Evolutionary conservation across 73 alveolate genomes (phyloP).

Genomic region (Blepharisma japonicum): DNA sequence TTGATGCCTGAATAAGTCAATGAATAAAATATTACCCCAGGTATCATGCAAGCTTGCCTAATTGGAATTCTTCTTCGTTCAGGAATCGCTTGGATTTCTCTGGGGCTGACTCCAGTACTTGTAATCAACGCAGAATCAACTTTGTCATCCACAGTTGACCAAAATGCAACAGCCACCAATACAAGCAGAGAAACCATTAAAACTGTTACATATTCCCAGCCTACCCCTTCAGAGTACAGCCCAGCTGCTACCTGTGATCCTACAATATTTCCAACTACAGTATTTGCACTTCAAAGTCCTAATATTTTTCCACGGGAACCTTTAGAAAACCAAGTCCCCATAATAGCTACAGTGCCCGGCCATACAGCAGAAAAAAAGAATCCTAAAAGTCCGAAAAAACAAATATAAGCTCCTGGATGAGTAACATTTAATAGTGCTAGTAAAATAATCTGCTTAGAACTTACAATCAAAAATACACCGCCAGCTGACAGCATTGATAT

Average conservation of each 20-base stretch:
- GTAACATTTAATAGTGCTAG: no score
- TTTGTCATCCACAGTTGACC: no score
- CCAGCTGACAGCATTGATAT: background rate
- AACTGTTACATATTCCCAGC: no score
- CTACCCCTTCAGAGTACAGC: no score
- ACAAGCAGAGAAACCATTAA: no score
- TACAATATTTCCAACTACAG: constrained; percentile 55
- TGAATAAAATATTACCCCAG: constrained; percentile 14
- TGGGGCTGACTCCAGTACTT: no score
- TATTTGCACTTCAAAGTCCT: constrained; percentile 51
- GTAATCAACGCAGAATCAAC: no score
- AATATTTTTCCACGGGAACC: constrained; percentile 49
- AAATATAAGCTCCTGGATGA: no score
- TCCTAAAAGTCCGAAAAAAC: constrained; percentile 26
- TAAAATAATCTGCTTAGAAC: background rate
- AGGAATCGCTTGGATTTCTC: no score
- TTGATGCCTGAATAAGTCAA: constrained; percentile 11
- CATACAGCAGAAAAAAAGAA: constrained; percentile 60
- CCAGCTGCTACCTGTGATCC: constrained; percentile 38
- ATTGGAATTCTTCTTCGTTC: background rate
- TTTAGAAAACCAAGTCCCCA: constrained; percentile 67
- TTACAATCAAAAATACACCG: background rate
- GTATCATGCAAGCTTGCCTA: background rate
- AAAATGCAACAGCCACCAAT: no score
- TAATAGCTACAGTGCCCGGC: constrained; percentile 58